Evolutionary conservation across 169 alveolate species (phyloP).

Genomic region (Theileria parva): DNA sequence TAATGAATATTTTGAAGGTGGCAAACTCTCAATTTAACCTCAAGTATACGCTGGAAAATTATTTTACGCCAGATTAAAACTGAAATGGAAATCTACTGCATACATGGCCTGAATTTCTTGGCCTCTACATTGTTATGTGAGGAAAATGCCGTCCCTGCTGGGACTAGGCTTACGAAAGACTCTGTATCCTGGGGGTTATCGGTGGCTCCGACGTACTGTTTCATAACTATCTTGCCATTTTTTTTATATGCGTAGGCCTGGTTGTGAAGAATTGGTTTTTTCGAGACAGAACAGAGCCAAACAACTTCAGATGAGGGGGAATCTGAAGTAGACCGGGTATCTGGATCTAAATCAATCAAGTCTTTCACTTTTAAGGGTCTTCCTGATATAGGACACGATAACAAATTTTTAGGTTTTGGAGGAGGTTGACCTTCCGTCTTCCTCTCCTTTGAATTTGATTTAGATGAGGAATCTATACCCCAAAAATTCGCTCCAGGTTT

Average conservation of each 20-base stretch:
- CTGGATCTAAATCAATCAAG: conserved; percentile 78
- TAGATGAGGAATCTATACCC: conserved; percentile 12
- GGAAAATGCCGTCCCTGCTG: conserved; percentile 73
- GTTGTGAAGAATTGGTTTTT: conserved; percentile 73
- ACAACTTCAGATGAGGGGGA: conserved; percentile 30
- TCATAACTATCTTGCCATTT: conserved; percentile 72
- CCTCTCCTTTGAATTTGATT: background rate
- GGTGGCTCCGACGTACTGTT: conserved; percentile 39
- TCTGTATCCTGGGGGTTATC: conserved; percentile 11
- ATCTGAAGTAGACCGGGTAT: conserved; percentile 33
- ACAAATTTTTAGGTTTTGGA: conserved; percentile 42
- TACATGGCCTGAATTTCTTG: conserved; percentile 50
- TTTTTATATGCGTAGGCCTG: conserved; percentile 61
- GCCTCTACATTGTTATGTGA: conserved; percentile 71
- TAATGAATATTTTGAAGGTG: background rate
- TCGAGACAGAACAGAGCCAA: conserved; percentile 78
- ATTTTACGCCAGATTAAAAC: background rate
- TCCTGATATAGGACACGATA: conserved; percentile 81
- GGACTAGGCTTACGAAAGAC: conserved; percentile 49
- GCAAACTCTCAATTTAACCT: background rate
- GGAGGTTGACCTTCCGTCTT: conserved; percentile 18
- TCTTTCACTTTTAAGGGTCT: conserved; percentile 75
- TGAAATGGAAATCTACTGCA: conserved; percentile 24
- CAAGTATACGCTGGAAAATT: background rate
- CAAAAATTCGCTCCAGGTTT: conserved; percentile 38